These are phyloP conservation scores for Nadsonia fulvescens DNA, from an alignment of 805 yeast genomes.

Conservation along the genomic window DNA sequence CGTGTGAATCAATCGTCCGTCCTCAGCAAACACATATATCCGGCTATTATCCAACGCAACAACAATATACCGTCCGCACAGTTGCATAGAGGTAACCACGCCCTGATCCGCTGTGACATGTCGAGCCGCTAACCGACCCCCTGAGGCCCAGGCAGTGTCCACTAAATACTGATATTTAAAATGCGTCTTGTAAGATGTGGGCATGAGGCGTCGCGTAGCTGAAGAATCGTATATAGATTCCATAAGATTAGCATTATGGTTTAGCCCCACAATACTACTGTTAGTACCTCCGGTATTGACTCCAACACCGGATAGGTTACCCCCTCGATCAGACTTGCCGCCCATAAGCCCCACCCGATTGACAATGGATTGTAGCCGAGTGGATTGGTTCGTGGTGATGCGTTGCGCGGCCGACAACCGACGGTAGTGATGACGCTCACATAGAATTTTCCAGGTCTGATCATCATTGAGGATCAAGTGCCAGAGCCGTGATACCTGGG, in stretches of 20 bases:
- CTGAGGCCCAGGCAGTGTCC: constrained; percentile 22
- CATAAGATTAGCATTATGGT: constrained; percentile 9
- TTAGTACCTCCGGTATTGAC: not conserved
- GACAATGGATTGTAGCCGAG: constrained; percentile 3
- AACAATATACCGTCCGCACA: constrained; percentile 21
- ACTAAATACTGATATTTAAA: constrained; percentile 24
- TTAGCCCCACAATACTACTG: constrained; percentile 1
- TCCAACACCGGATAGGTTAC: not conserved
- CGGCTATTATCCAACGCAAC: constrained; percentile 27
- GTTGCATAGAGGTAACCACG: constrained; percentile 23
- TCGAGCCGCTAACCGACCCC: constrained; percentile 24
- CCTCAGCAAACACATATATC: constrained; percentile 23
- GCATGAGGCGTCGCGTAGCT: constrained; percentile 15
- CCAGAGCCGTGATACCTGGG: constrained; percentile 84
- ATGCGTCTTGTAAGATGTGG: constrained; percentile 21
- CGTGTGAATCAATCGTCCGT: constrained; percentile 42
- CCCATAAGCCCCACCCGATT: constrained; percentile 1
- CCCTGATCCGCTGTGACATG: constrained; percentile 20
- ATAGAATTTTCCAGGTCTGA: constrained; percentile 24
- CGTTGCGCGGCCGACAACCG: constrained; percentile 19
- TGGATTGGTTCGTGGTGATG: constrained; percentile 3
- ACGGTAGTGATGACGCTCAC: constrained; percentile 20
- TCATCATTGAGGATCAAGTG: constrained; percentile 23
- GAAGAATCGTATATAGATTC: constrained; percentile 19
- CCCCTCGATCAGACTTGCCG: not conserved